Base-by-base conservation (phyloP, 805 yeast species). In the Myxozyma geophila region DNA sequence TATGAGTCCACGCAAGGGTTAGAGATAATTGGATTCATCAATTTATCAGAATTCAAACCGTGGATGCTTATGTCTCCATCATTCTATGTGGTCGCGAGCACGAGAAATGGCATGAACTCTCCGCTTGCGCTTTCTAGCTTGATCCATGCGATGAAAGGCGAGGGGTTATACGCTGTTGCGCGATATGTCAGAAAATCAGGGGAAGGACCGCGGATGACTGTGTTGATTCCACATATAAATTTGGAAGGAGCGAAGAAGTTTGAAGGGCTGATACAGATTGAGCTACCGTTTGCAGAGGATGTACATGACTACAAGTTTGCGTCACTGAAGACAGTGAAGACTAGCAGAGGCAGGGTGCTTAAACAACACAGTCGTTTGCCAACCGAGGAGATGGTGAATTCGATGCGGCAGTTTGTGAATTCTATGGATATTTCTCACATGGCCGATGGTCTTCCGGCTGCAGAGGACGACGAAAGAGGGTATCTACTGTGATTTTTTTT, bases 261-360 rank as follows among this genome's bases (percentile, higher is more conserved):
- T 35, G 67, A 59, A 35, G 59, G 50, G 19, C 53, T 79, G 75
- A 58, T 78, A 79, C 79, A 87, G 85, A 60, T 86, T 81, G 1
- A 75, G 52, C 72, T 91, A 12, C 95, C 97, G 1, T 89, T 83
- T 74, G 81, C 82, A 49, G 96, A 90, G 67, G 97, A 92, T 73
- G 88, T 85, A 66, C 71, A 76, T 17, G 59, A 56, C 37, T 71
- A 66, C 58, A 83, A 84, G 68, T 78, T 85, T 15, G 84, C 92
- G 2, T 88, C 68, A 77, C 80, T 6, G 72, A 73, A 44, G 28
- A 51, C 40, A 21, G 67, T 84, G 33, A 70, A 74, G 9, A 73
- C 78, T 3, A 62, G 79, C 13, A 71, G 70, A 33, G 78, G 80
- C 0, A 75, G 64, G 72, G 75, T 48, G 67, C 64, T 64, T 68